Conservation (phyloP, 352 stramenopile species). For the Pythium volutum region DNA sequence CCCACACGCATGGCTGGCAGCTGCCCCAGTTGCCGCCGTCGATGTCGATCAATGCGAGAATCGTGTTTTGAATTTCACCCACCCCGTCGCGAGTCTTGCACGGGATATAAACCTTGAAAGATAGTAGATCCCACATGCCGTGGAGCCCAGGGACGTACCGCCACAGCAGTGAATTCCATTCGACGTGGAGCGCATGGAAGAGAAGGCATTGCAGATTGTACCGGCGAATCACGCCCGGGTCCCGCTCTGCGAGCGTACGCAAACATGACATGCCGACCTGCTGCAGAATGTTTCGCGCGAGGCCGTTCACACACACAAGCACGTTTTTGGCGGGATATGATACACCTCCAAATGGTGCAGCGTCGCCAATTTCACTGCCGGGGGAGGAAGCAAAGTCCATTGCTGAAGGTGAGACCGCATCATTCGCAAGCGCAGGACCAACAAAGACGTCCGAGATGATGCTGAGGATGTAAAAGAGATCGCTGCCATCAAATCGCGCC, state of each 20-base stretch:
- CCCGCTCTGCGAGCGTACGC: constrained; percentile 72
- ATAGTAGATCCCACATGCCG: constrained; percentile 65
- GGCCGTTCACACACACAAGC: constrained; percentile 49
- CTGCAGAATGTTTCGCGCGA: constrained; percentile 63
- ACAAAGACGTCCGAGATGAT: constrained; percentile 48
- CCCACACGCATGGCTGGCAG: constrained; percentile 64
- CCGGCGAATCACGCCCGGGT: constrained; percentile 57
- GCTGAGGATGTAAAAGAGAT: constrained; percentile 61
- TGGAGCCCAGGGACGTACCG: constrained; percentile 58
- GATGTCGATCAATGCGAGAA: constrained; percentile 65
- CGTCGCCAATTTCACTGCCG: constrained; percentile 9
- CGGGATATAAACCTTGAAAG: constrained; percentile 34
- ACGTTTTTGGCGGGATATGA: constrained; percentile 33
- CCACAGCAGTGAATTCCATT: constrained; percentile 62
- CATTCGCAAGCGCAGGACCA: not conserved
- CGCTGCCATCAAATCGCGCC: constrained; percentile 42
- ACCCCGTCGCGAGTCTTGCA: constrained; percentile 36
- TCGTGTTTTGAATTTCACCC: constrained; percentile 49
- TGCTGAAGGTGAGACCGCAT: constrained; percentile 11
- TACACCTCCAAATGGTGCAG: constrained; percentile 16
- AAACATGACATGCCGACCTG: constrained; percentile 72
- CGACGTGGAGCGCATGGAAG: constrained; percentile 74
- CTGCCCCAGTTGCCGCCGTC: constrained; percentile 44
- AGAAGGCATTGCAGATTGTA: constrained; percentile 66
- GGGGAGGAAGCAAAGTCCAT: constrained; percentile 15